A percentile compares a stretch with the other conserved stretches of the same genome.
These are phyloP conservation scores for Talaromyces wortmannii DNA, from an alignment of 495 filamentous ascomycete species.

Conservation along the genomic window DNA sequence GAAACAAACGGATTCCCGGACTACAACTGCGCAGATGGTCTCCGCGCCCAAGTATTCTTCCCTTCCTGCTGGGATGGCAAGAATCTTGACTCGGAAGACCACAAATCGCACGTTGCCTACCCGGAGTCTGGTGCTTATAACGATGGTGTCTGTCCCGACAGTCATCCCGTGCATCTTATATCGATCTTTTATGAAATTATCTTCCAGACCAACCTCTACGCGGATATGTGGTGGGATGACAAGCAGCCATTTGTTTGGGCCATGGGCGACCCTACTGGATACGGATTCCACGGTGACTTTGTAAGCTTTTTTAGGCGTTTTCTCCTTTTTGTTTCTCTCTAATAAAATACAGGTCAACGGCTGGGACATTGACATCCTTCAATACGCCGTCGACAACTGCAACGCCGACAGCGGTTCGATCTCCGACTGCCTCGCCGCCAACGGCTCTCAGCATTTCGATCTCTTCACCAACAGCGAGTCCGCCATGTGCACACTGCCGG, in stretches of 20 bases:
- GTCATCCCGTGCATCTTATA: slow-evolving; percentile 52
- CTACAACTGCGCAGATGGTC: slow-evolving; percentile 53
- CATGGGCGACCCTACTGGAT: slow-evolving; percentile 19
- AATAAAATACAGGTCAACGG: slow-evolving; percentile 42
- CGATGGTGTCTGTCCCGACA: slow-evolving; percentile 15
- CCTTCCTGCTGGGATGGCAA: slow-evolving; percentile 53
- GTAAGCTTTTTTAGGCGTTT: background rate
- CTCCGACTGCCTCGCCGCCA: slow-evolving; percentile 39
- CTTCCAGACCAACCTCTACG: slow-evolving; percentile 52
- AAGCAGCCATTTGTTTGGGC: slow-evolving; percentile 41
- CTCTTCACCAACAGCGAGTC: slow-evolving; percentile 22
- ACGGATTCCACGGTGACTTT: slow-evolving; percentile 22
- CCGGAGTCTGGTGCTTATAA: slow-evolving; percentile 19
- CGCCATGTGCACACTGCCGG: slow-evolving; percentile 39
- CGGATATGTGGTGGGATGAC: slow-evolving; percentile 32
- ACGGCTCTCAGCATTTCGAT: slow-evolving; percentile 30
- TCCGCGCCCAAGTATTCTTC: slow-evolving; percentile 54
- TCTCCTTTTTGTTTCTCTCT: background rate
- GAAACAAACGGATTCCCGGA: slow-evolving; percentile 38
- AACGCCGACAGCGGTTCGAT: slow-evolving; percentile 41
- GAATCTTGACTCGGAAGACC: slow-evolving; percentile 45
- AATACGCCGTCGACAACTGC: slow-evolving; percentile 55
- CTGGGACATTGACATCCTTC: slow-evolving; percentile 57
- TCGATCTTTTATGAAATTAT: slow-evolving; percentile 66
- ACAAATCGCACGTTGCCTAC: slow-evolving; percentile 38